Percentiles rank a stretch among this genome's conserved stretches.
phyloP scores from a whole-genome alignment of 495 filamentous ascomycete genomes.

The Emericellopsis terricola region DNA sequence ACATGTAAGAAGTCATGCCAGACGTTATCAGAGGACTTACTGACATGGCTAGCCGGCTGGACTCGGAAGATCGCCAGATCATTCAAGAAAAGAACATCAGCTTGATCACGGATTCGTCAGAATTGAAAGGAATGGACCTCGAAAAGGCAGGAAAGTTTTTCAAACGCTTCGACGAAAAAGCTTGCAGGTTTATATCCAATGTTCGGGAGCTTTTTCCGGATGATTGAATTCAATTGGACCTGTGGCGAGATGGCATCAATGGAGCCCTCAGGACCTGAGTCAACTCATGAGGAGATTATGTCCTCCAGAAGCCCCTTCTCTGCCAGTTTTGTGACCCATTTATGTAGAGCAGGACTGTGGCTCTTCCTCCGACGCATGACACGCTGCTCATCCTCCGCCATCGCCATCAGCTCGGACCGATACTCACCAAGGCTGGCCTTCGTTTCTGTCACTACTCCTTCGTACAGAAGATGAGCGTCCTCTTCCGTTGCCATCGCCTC shows the following conservation, averaged over 20 bases:
- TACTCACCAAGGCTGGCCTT: conserved; percentile 7
- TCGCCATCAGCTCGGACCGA: conserved; percentile 6
- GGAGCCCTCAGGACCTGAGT: too few relatives aligned
- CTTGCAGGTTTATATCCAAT: conserved; percentile 65
- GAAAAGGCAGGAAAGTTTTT: conserved; percentile 83
- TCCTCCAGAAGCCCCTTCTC: conserved; percentile 18
- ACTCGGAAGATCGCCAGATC: too few relatives aligned
- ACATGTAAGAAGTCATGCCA: conserved; percentile 64
- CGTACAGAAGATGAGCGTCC: conserved; percentile 2
- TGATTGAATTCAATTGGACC: conserved; percentile 34
- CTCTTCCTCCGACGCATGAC: conserved; percentile 18
- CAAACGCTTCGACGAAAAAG: conserved; percentile 61
- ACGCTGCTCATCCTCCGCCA: conserved; percentile 9
- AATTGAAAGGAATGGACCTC: too few relatives aligned
- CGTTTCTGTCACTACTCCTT: background rate
- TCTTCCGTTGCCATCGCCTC: conserved; percentile 2
- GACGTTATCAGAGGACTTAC: too few relatives aligned
- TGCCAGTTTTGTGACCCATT: conserved; percentile 23
- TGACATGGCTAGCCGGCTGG: too few relatives aligned
- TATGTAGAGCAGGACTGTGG: conserved; percentile 22
- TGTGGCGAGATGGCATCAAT: too few relatives aligned
- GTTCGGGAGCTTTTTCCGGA: conserved; percentile 72
- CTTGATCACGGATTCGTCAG: conserved; percentile 29
- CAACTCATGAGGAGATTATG: too few relatives aligned
- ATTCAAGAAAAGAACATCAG: too few relatives aligned